Conservation (phyloP, 371 early-diverging fungal genomes). For the Entomophthora muscae region DNA sequence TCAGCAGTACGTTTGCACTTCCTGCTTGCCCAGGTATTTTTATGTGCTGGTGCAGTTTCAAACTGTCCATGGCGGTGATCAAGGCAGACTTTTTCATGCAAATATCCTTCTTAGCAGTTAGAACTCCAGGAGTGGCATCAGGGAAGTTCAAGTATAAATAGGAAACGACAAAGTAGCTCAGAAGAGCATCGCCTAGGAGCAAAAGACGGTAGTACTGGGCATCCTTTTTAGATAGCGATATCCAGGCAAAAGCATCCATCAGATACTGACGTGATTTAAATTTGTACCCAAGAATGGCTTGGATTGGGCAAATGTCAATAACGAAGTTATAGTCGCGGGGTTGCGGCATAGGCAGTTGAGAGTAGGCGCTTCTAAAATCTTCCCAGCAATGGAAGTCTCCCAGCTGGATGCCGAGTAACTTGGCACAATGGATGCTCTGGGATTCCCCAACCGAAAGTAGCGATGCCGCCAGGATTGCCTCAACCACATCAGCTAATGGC, state of each 20-base stretch:
- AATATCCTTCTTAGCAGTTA: slow-evolving; percentile 58
- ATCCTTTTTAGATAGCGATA: slow-evolving; percentile 34
- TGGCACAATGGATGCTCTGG: slow-evolving; percentile 39
- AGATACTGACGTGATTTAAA: slow-evolving; percentile 44
- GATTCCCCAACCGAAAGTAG: slow-evolving; percentile 36
- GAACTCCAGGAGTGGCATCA: slow-evolving; percentile 38
- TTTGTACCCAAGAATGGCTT: slow-evolving; percentile 37
- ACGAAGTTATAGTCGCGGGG: neutral
- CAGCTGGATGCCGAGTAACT: slow-evolving; percentile 32
- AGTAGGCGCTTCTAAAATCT: neutral
- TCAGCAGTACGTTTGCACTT: slow-evolving; percentile 16
- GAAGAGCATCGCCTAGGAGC: slow-evolving; percentile 85
- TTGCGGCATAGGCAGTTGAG: neutral
- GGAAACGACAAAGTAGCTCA: slow-evolving; percentile 61
- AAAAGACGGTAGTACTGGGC: slow-evolving; percentile 76
- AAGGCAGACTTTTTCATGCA: slow-evolving; percentile 74
- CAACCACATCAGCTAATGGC: slow-evolving; percentile 74
- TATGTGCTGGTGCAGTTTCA: slow-evolving; percentile 37
- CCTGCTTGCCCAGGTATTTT: slow-evolving; percentile 18
- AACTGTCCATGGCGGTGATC: slow-evolving; percentile 37
- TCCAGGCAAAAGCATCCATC: slow-evolving; percentile 74
- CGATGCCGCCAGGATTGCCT: slow-evolving; percentile 74
- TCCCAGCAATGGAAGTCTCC: slow-evolving; percentile 12
- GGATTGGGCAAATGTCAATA: slow-evolving; percentile 16
- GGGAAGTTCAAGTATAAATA: slow-evolving; percentile 43